Evolutionary conservation across 2,329 filamentous ascomycete species (phyloP).

Genomic region (Trichoderma guizhouense): DNA sequence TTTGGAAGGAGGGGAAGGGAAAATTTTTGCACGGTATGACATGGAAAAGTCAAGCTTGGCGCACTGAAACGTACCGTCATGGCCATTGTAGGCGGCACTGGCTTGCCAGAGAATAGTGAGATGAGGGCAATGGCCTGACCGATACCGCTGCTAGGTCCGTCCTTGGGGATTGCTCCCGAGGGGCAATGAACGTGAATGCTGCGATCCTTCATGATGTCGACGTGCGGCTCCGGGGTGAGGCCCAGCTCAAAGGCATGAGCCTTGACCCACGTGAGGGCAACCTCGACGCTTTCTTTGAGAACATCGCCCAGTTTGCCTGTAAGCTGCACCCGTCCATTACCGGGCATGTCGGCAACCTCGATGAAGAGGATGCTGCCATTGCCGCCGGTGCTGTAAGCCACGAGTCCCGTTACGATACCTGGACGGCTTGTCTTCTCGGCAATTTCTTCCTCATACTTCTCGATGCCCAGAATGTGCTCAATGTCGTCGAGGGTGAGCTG

Average conservation of each 20-base stretch:
- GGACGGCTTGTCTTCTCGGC: constrained; percentile 80
- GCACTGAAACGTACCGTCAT: constrained; percentile 69
- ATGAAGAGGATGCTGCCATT: constrained; percentile 98
- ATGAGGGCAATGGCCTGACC: constrained; percentile 93
- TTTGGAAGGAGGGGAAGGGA: neutral
- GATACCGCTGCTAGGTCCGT: constrained; percentile 81
- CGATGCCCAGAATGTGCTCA: constrained; percentile 86
- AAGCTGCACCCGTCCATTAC: constrained; percentile 84
- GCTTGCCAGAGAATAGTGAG: constrained; percentile 79
- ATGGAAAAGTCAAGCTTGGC: neutral
- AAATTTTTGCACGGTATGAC: constrained; percentile 20
- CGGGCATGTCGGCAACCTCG: constrained; percentile 96
- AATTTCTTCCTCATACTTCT: constrained; percentile 93
- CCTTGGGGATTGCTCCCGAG: constrained; percentile 91
- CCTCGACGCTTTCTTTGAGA: constrained; percentile 94
- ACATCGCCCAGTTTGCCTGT: constrained; percentile 96
- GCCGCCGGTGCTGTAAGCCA: constrained; percentile 88
- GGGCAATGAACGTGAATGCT: constrained; percentile 96
- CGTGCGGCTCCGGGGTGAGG: constrained; percentile 71
- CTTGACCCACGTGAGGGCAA: constrained; percentile 95
- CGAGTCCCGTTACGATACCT: constrained; percentile 91
- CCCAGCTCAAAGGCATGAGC: constrained; percentile 90
- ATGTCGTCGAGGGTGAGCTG: constrained; percentile 74
- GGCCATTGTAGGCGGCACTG: constrained; percentile 85
- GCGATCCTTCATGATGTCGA: constrained; percentile 94